A percentile compares a stretch with the other conserved stretches of the same genome.
Evolutionary conservation across 2,329 filamentous ascomycete genomes (phyloP).

Genomic region (Colletotrichum sp.): DNA sequence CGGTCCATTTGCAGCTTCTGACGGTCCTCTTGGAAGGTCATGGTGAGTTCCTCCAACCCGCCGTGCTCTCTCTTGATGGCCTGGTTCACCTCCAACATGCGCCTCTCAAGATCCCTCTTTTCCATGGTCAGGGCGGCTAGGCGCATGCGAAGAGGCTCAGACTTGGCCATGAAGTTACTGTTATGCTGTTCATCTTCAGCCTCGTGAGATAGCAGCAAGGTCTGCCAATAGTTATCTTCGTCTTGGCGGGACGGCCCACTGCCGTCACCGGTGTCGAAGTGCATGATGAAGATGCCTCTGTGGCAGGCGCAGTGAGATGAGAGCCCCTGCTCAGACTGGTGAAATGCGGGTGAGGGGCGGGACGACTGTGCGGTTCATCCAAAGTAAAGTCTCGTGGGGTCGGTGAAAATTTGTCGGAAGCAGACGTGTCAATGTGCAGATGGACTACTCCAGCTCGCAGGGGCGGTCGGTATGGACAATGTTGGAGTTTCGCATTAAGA

Average conservation of each 20-base stretch:
- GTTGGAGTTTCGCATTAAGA: slow-evolving; percentile 6
- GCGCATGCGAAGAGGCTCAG: neutral
- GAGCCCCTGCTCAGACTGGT: neutral
- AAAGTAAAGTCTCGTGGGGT: neutral
- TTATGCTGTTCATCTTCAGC: neutral
- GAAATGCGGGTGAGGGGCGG: neutral
- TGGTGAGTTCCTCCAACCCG: neutral
- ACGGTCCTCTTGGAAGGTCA: neutral
- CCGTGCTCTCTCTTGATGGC: slow-evolving; percentile 3
- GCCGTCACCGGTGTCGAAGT: slow-evolving; percentile 1
- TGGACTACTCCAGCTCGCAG: neutral
- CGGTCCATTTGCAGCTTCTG: neutral
- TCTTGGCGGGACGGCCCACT: neutral
- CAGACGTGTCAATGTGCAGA: neutral
- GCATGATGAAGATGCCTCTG: neutral
- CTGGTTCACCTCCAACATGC: neutral
- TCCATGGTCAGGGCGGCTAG: neutral
- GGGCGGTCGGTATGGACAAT: neutral
- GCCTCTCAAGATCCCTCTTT: slow-evolving; percentile 11
- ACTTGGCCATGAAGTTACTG: neutral
- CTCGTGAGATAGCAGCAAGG: neutral
- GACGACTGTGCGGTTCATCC: neutral
- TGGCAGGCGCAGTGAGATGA: neutral
- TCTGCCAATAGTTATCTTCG: slow-evolving; percentile 14
- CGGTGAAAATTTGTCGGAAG: neutral